phyloP scores from a whole-genome alignment of 2,329 filamentous ascomycete species.

The Diplodia sapinea region DNA sequence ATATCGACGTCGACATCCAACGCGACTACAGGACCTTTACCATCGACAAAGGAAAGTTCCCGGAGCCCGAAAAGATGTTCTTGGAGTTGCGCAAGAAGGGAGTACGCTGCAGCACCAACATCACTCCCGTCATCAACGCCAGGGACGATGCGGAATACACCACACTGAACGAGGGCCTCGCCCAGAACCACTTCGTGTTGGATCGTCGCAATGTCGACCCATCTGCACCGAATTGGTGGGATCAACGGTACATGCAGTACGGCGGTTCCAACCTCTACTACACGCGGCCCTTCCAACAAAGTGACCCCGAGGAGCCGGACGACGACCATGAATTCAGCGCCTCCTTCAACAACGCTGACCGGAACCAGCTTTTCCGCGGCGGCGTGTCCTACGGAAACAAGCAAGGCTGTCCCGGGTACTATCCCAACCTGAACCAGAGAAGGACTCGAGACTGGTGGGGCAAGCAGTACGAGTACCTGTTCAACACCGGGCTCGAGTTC shows the following conservation, averaged over 20 bases:
- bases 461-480: constrained; percentile 46
- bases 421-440: constrained; percentile 48
- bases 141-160: constrained; percentile 34
- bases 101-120: constrained; percentile 50
- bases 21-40: constrained; percentile 49
- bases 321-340: background rate
- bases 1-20: constrained; percentile 51
- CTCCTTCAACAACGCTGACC: background rate
- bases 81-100: constrained; percentile 41
- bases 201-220: constrained; percentile 31
- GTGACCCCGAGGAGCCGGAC: background rate
- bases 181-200: constrained; percentile 33
- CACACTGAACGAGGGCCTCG: constrained; percentile 37
- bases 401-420: constrained; percentile 40
- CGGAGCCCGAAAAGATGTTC: constrained; percentile 45
- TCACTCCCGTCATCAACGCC: constrained; percentile 48
- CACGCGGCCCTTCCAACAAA: background rate
- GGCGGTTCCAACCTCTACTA: constrained; percentile 40
- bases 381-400: constrained; percentile 43
- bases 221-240: constrained; percentile 35
- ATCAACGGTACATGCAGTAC: constrained; percentile 31
- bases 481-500: constrained; percentile 48
- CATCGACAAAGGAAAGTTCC: constrained; percentile 43
- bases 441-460: constrained; percentile 46
- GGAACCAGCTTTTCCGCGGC: constrained; percentile 41